Evolutionary conservation across 176 grass and related monocot genomes (phyloP).

Genomic region (Alloteropsis semialata): DNA sequence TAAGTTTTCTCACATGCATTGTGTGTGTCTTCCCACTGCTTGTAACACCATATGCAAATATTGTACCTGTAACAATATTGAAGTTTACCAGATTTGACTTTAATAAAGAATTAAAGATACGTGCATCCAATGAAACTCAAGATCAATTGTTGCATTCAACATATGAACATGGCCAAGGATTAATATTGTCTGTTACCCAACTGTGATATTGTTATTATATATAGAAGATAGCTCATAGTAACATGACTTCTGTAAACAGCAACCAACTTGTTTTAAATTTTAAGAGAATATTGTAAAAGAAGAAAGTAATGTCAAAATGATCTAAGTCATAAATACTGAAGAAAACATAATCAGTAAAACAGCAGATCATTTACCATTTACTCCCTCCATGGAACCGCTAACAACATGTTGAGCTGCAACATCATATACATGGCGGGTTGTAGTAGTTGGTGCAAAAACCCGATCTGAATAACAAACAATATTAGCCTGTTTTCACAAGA

Average conservation of each 20-base stretch:
- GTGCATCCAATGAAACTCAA: not conserved
- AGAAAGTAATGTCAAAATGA: not conserved
- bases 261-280: not conserved
- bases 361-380: slow-evolving; percentile 79
- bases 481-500: slow-evolving; percentile 28
- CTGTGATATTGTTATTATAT: not conserved
- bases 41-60: slow-evolving; percentile 99
- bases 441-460: slow-evolving; percentile 98
- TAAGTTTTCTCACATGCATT: slow-evolving; percentile 84
- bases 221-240: not conserved
- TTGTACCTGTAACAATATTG: slow-evolving; percentile 65
- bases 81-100: slow-evolving; percentile 22
- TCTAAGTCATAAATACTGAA: not conserved
- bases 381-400: slow-evolving; percentile 87
- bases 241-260: slow-evolving; percentile 9
- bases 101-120: not conserved
- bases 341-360: not conserved
- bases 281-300: not conserved
- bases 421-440: slow-evolving; percentile 99
- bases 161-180: not conserved
- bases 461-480: slow-evolving; percentile 54
- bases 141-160: not conserved
- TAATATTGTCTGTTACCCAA: not conserved
- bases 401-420: slow-evolving; percentile 98
- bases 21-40: slow-evolving; percentile 99